phyloP scores from a whole-genome alignment of 192 early-diverging fungal genomes.

The Mortierella antarctica region DNA sequence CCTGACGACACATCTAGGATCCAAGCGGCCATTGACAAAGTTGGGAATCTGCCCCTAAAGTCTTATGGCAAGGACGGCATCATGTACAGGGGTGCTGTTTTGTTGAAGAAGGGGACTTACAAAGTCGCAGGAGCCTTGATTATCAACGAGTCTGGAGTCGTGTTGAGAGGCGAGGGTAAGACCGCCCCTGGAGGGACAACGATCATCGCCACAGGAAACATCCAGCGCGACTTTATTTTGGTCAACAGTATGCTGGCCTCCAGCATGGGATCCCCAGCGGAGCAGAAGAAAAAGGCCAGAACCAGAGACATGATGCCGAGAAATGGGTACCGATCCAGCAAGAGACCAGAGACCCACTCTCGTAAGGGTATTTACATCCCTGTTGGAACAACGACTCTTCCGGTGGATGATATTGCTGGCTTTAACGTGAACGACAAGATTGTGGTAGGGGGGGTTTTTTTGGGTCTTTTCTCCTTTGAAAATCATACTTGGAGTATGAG shows the following conservation, averaged over 20 bases:
- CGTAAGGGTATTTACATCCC: conserved; percentile 18
- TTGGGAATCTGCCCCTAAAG: conserved; percentile 19
- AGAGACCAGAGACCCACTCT: conserved; percentile 26
- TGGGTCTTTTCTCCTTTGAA: too few relatives aligned
- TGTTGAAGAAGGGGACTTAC: conserved; percentile 40
- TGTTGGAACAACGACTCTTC: conserved; percentile 25
- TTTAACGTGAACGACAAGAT: conserved; percentile 42
- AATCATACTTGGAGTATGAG: not conserved
- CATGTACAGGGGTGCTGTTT: conserved; percentile 33
- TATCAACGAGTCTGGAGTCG: conserved; percentile 35
- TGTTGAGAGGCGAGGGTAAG: conserved; percentile 47
- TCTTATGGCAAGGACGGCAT: conserved; percentile 30
- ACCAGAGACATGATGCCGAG: conserved; percentile 43
- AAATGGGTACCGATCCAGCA: not conserved
- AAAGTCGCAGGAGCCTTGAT: conserved; percentile 40
- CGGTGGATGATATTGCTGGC: conserved; percentile 28
- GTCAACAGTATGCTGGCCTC: conserved; percentile 45
- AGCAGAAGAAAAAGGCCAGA: conserved; percentile 32
- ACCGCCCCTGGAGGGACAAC: conserved; percentile 29
- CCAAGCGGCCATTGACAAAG: conserved; percentile 33
- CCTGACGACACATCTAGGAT: conserved; percentile 37
- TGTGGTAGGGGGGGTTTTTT: too few relatives aligned
- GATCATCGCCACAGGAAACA: conserved; percentile 40
- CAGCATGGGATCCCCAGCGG: conserved; percentile 33
- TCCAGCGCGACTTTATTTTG: conserved; percentile 46